Conservation (phyloP, 768 basidiomycete species). For the Lactifluus subvellereus region DNA sequence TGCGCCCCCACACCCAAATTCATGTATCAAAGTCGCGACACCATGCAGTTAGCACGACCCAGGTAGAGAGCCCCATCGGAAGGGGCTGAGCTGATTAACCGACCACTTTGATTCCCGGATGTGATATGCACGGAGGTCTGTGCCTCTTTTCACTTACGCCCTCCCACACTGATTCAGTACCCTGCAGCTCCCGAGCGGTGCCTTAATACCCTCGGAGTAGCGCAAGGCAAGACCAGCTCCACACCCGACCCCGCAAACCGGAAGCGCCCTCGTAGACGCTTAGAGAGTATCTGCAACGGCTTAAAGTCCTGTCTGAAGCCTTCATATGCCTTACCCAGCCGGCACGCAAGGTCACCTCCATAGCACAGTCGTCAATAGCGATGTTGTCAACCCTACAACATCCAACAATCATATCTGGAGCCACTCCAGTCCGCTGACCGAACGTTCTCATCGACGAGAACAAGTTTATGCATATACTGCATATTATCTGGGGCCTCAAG, state of each 20-base stretch:
- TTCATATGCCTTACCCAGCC: background rate
- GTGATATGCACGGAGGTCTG: background rate
- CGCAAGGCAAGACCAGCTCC: background rate
- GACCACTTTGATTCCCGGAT: background rate
- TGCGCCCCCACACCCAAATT: too few relatives aligned
- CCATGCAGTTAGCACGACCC: too few relatives aligned
- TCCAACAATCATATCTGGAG: background rate
- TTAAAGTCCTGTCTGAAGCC: background rate
- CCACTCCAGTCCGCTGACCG: background rate
- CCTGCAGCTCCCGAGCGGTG: background rate
- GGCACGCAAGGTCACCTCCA: background rate
- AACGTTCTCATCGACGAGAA: background rate
- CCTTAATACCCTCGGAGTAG: background rate
- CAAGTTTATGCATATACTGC: background rate
- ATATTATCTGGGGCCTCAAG: background rate
- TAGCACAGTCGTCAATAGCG: background rate
- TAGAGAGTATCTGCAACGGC: background rate
- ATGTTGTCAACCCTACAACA: background rate
- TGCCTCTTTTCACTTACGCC: background rate
- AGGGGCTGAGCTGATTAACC: background rate
- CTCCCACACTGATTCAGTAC: background rate
- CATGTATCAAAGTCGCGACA: too few relatives aligned
- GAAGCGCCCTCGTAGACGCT: background rate
- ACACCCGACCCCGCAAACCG: background rate
- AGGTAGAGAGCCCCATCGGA: too few relatives aligned